A percentile compares a stretch with the other conserved stretches of the same genome.
These are phyloP conservation scores for Pseudomassariella vexata DNA, from an alignment of 2,329 filamentous ascomycete genomes.

Conservation along the genomic window DNA sequence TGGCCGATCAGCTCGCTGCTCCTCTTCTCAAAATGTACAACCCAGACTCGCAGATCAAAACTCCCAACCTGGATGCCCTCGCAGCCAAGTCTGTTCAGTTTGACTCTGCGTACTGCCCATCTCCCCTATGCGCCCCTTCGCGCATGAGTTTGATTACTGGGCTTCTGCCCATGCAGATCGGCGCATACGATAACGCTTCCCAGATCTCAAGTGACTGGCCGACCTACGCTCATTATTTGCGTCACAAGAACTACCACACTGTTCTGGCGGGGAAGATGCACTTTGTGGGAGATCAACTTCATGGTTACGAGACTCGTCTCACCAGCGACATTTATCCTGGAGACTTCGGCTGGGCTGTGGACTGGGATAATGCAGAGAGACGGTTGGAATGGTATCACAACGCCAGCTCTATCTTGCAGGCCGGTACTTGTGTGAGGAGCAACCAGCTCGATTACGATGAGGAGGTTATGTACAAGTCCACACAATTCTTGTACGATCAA, in stretches of 20 bases:
- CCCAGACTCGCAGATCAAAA: slow-evolving; percentile 81
- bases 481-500: slow-evolving; percentile 85
- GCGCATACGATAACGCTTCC: slow-evolving; percentile 85
- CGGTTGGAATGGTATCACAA: slow-evolving; percentile 96
- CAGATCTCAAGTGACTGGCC: slow-evolving; percentile 79
- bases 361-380: slow-evolving; percentile 86
- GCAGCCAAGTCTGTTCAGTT: slow-evolving; percentile 82
- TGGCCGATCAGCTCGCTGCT: slow-evolving; percentile 92
- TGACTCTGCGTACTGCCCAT: slow-evolving; percentile 90
- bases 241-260: slow-evolving; percentile 80
- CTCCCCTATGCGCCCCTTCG: slow-evolving; percentile 85
- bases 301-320: slow-evolving; percentile 86
- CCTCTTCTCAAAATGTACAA: slow-evolving; percentile 92
- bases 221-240: slow-evolving; percentile 89
- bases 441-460: slow-evolving; percentile 96
- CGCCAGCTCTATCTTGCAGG: slow-evolving; percentile 86
- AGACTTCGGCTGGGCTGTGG: slow-evolving; percentile 90
- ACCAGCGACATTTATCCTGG: slow-evolving; percentile 96
- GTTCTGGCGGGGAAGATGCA: slow-evolving; percentile 95
- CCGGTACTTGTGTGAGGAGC: slow-evolving; percentile 80
- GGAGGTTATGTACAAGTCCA: slow-evolving; percentile 88
- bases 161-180: slow-evolving; percentile 85
- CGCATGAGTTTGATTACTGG: slow-evolving; percentile 94
- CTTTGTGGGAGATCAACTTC: slow-evolving; percentile 90
- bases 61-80: slow-evolving; percentile 79